Conservation (phyloP, 768 basidiomycete species). For the Chalciporus sphaerocephalus region DNA sequence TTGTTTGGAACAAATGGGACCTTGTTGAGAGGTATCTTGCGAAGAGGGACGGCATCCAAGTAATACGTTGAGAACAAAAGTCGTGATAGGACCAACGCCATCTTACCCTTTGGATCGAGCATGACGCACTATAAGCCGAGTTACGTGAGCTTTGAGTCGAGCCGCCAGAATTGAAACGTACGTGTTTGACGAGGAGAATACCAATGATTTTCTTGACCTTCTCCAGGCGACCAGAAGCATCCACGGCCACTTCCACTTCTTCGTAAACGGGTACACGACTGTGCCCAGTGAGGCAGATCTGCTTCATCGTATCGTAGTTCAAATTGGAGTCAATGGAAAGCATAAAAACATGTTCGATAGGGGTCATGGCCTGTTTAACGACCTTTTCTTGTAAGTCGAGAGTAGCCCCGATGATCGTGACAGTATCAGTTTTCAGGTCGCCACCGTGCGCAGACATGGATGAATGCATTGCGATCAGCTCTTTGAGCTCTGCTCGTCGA, state of each 20-base stretch:
- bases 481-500: slow-evolving; percentile 80
- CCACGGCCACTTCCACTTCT: slow-evolving; percentile 59
- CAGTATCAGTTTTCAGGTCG: slow-evolving; percentile 81
- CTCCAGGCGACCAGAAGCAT: slow-evolving; percentile 33
- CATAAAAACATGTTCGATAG: slow-evolving; percentile 80
- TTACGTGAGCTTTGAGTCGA: not conserved
- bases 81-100: not conserved
- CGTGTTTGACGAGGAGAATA: slow-evolving; percentile 81
- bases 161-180: slow-evolving; percentile 13
- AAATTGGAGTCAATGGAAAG: slow-evolving; percentile 79
- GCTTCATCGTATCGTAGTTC: slow-evolving; percentile 73
- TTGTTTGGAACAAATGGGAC: slow-evolving; percentile 85
- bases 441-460: slow-evolving; percentile 71
- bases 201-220: slow-evolving; percentile 82
- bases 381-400: slow-evolving; percentile 88
- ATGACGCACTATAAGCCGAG: slow-evolving; percentile 54
- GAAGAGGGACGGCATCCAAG: slow-evolving; percentile 74
- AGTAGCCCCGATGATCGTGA: slow-evolving; percentile 85
- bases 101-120: slow-evolving; percentile 74
- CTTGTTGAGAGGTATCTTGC: slow-evolving; percentile 80
- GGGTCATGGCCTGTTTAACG: slow-evolving; percentile 79
- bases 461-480: slow-evolving; percentile 86
- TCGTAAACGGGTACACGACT: slow-evolving; percentile 82
- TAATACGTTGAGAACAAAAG: not conserved
- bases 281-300: slow-evolving; percentile 75